A percentile compares a stretch with the other conserved stretches of the same genome.
Evolutionary conservation across 2,329 filamentous ascomycete species (phyloP).

Genomic region (Beauveria asiatica): DNA sequence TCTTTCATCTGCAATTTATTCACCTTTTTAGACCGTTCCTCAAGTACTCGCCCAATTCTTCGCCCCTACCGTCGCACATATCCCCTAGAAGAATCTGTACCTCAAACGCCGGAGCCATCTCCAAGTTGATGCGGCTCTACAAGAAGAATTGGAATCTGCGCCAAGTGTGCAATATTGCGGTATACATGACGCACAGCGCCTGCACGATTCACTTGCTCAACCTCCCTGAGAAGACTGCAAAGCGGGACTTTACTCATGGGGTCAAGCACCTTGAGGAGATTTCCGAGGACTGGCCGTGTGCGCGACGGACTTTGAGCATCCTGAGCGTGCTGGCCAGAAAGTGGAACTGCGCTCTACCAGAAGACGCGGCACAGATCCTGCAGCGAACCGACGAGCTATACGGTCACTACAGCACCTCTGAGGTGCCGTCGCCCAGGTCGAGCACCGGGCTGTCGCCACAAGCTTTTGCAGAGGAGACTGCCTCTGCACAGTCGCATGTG

Average conservation of each 20-base stretch:
- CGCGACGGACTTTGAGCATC: constrained; percentile 75
- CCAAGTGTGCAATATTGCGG: constrained; percentile 92
- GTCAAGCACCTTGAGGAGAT: constrained; percentile 92
- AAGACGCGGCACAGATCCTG: constrained; percentile 72
- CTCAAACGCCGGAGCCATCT: constrained; percentile 80
- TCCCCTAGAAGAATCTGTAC: constrained; percentile 88
- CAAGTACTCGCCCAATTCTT: constrained; percentile 74
- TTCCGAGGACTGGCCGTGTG: constrained; percentile 88
- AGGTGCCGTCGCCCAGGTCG: constrained; percentile 47
- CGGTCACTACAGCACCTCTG: constrained; percentile 58
- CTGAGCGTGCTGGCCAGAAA: constrained; percentile 78
- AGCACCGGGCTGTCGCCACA: constrained; percentile 23
- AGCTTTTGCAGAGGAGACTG: constrained; percentile 19
- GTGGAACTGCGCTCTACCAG: constrained; percentile 80
- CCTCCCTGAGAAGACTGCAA: constrained; percentile 83
- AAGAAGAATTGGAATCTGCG: constrained; percentile 84
- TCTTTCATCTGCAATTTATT: constrained; percentile 91
- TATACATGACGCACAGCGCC: constrained; percentile 91
- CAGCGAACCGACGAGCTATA: constrained; percentile 71
- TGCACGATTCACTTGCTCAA: constrained; percentile 94
- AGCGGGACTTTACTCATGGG: constrained; percentile 81
- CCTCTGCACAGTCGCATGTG: constrained; percentile 12
- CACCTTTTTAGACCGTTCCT: constrained; percentile 93
- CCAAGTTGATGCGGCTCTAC: constrained; percentile 88
- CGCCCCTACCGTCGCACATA: constrained; percentile 76